Conservation (phyloP, 2,329 filamentous ascomycete genomes). For the Talaromyces amestolkiae region DNA sequence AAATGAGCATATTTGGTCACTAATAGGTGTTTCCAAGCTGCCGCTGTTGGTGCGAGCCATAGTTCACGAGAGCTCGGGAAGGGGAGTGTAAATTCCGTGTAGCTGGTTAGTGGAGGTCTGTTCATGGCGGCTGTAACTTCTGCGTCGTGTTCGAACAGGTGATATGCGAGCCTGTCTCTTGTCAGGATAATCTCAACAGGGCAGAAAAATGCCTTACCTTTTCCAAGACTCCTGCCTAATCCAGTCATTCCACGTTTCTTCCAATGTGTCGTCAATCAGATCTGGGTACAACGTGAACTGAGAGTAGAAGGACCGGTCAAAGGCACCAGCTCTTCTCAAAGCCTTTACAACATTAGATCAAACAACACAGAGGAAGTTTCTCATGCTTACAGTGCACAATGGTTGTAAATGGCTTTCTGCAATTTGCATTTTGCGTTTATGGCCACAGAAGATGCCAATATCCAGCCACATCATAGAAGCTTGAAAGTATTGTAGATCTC, state of each 20-base stretch:
- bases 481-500: slow-evolving; percentile 3
- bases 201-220: neutral
- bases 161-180: neutral
- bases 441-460: neutral
- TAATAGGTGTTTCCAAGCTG: neutral
- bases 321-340: neutral
- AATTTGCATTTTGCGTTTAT: neutral
- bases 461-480: slow-evolving; percentile 7
- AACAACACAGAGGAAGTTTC: neutral
- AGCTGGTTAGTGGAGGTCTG: neutral
- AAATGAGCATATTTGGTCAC: neutral
- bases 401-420: neutral
- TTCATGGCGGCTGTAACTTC: neutral
- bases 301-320: neutral
- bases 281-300: neutral
- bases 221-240: neutral
- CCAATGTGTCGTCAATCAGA: neutral
- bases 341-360: neutral
- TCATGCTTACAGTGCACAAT: neutral
- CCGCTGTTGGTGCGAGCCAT: neutral
- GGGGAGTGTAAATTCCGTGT: neutral
- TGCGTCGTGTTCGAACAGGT: neutral
- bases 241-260: neutral
- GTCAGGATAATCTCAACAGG: neutral
- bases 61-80: neutral